Conservation (phyloP, 495 filamentous ascomycete genomes). For the Pyronema domesticum region DNA sequence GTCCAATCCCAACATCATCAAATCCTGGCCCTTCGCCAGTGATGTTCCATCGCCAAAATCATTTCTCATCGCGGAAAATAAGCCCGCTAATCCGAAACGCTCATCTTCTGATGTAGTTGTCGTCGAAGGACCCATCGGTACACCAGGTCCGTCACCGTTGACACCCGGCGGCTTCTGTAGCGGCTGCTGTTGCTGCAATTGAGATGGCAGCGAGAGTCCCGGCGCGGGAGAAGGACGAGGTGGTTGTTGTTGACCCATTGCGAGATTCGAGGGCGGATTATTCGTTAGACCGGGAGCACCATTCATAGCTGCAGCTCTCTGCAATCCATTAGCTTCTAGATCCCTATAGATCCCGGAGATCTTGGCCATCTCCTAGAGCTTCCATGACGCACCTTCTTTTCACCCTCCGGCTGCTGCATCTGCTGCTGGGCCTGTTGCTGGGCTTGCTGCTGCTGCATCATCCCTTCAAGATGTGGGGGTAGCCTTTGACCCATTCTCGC, state of each 20-base stretch:
- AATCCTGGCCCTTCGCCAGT: conserved; percentile 49
- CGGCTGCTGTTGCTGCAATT: conserved; percentile 37
- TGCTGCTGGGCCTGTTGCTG: too few relatives aligned
- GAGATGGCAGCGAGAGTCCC: conserved; percentile 18
- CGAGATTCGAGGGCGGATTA: neutral
- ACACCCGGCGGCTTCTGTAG: conserved; percentile 11
- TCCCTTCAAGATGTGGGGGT: conserved; percentile 2
- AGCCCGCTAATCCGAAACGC: conserved; percentile 44
- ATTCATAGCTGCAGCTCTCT: neutral
- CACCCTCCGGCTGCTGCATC: neutral
- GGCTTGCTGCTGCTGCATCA: conserved; percentile 5
- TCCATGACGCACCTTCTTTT: conserved; percentile 7
- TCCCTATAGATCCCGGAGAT: conserved; percentile 5
- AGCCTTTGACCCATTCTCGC: conserved; percentile 2
- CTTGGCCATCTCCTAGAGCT: neutral
- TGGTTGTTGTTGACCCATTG: conserved; percentile 9
- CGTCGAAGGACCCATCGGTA: conserved; percentile 5
- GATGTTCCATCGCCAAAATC: conserved; percentile 42
- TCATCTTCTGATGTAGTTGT: conserved; percentile 33
- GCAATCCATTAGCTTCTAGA: neutral
- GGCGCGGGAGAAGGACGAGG: conserved; percentile 12
- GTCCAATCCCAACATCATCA: conserved; percentile 52
- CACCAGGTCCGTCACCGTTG: conserved; percentile 11
- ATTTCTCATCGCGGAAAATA: conserved; percentile 44
- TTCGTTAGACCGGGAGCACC: neutral